A percentile compares a stretch with the other conserved stretches of the same genome.
These are phyloP conservation scores for Phytomonas serpens DNA, from an alignment of 208 protist species.

Conservation along the genomic window DNA sequence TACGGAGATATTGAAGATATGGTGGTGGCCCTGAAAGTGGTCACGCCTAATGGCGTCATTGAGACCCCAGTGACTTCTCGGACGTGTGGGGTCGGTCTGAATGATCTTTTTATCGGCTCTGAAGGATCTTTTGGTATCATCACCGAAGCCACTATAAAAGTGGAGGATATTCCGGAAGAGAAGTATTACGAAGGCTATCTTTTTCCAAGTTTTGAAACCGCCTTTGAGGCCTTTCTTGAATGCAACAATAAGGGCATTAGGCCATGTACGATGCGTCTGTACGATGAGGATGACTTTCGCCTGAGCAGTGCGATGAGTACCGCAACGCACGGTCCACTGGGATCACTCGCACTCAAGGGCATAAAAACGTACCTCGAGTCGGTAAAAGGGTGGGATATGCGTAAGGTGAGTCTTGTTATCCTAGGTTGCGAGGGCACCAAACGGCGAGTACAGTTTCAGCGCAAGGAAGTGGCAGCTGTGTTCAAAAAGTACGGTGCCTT, in stretches of 20 bases:
- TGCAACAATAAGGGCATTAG: conserved; percentile 78
- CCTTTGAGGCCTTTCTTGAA: conserved; percentile 71
- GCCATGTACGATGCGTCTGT: conserved; percentile 85
- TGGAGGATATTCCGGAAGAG: conserved; percentile 80
- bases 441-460: conserved; percentile 56
- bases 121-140: conserved; percentile 93
- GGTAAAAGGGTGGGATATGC: conserved; percentile 64
- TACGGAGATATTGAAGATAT: conserved; percentile 94
- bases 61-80: conserved; percentile 75
- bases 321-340: conserved; percentile 29
- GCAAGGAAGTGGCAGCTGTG: conserved; percentile 39
- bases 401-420: conserved; percentile 67
- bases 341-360: conserved; percentile 43
- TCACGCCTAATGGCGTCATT: conserved; percentile 86
- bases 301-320: conserved; percentile 86
- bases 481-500: conserved; percentile 59
- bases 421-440: conserved; percentile 83
- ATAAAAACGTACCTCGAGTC: conserved; percentile 57
- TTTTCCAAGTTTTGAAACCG: conserved; percentile 83
- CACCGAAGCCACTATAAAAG: conserved; percentile 87
- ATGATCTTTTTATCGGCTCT: conserved; percentile 88
- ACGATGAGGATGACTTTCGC: conserved; percentile 89
- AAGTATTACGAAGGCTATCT: conserved; percentile 85
- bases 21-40: conserved; percentile 87
- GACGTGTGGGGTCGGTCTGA: conserved; percentile 83